A percentile compares a stretch with the other conserved stretches of the same genome.
Evolutionary conservation across 805 yeast species (phyloP).

Genomic region (Komagataella pastoris): DNA sequence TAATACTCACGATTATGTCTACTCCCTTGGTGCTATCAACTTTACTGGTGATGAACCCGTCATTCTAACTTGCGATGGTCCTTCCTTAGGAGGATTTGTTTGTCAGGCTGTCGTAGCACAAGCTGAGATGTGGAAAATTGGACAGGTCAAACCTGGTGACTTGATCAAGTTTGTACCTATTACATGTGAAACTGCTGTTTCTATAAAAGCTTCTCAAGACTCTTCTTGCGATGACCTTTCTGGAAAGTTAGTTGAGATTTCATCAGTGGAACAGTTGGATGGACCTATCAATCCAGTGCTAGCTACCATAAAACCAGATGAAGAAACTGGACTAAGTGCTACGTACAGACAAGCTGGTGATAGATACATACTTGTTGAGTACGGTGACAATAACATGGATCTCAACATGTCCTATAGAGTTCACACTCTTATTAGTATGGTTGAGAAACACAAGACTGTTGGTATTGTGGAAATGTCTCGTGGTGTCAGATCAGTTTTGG

Average conservation of each 20-base stretch:
- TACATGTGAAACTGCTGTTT: constrained; percentile 51
- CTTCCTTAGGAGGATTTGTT: constrained; percentile 94
- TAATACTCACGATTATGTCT: constrained; percentile 96
- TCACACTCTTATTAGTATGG: constrained; percentile 67
- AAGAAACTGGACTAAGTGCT: constrained; percentile 48
- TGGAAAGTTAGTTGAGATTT: constrained; percentile 20
- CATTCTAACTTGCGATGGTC: constrained; percentile 93
- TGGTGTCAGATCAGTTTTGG: constrained; percentile 89
- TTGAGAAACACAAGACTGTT: constrained; percentile 43
- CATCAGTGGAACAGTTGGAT: constrained; percentile 19
- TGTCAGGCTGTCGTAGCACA: constrained; percentile 94
- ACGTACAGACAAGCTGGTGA: constrained; percentile 96
- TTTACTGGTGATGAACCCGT: constrained; percentile 99
- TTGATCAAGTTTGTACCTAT: constrained; percentile 69
- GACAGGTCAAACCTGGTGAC: constrained; percentile 96
- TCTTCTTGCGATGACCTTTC: constrained; percentile 27
- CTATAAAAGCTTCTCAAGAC: constrained; percentile 51
- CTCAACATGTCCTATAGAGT: constrained; percentile 78
- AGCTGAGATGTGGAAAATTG: constrained; percentile 97
- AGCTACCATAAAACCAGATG: constrained; percentile 30
- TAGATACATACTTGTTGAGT: constrained; percentile 81
- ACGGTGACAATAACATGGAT: constrained; percentile 83
- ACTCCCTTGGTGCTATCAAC: constrained; percentile 91
- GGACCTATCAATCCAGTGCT: constrained; percentile 62
- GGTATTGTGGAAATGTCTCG: constrained; percentile 95